phyloP scores from a whole-genome alignment of 148 eudicot species.

The Spergularia marina region DNA sequence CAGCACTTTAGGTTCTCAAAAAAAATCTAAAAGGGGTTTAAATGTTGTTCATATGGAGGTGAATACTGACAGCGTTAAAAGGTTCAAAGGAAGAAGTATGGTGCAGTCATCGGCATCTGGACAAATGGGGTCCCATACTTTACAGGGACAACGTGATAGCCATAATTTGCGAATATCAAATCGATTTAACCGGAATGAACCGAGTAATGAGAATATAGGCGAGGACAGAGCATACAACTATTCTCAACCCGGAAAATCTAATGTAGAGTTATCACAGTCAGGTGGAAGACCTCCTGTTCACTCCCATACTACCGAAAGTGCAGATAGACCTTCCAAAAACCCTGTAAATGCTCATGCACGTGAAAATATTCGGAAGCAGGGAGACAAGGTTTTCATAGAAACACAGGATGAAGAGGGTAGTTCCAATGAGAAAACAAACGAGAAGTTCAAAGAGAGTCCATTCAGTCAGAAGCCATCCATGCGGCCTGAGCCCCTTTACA shows the following conservation, averaged over 20 bases:
- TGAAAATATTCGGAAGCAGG: slow-evolving; percentile 34
- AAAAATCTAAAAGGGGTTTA: slow-evolving; percentile 57
- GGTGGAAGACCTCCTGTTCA: slow-evolving; percentile 40
- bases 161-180: slow-evolving; percentile 32
- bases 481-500: slow-evolving; percentile 27
- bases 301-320: slow-evolving; percentile 36
- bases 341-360: slow-evolving; percentile 34
- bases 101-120: slow-evolving; percentile 37
- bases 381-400: slow-evolving; percentile 38
- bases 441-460: slow-evolving; percentile 35
- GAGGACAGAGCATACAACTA: slow-evolving; percentile 35
- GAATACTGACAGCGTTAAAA: slow-evolving; percentile 43
- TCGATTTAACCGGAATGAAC: slow-evolving; percentile 34
- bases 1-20: slow-evolving; percentile 37
- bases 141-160: slow-evolving; percentile 34
- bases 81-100: slow-evolving; percentile 43
- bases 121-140: slow-evolving; percentile 35
- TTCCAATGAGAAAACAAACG: slow-evolving; percentile 40
- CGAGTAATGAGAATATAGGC: slow-evolving; percentile 27
- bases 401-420: slow-evolving; percentile 41
- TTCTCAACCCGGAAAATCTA: slow-evolving; percentile 35
- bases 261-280: slow-evolving; percentile 43
- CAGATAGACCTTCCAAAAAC: slow-evolving; percentile 43
- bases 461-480: slow-evolving; percentile 34
- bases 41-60: slow-evolving; percentile 42